Conservation (phyloP, 495 filamentous ascomycete species). For the Aspergillus bridgeri region DNA sequence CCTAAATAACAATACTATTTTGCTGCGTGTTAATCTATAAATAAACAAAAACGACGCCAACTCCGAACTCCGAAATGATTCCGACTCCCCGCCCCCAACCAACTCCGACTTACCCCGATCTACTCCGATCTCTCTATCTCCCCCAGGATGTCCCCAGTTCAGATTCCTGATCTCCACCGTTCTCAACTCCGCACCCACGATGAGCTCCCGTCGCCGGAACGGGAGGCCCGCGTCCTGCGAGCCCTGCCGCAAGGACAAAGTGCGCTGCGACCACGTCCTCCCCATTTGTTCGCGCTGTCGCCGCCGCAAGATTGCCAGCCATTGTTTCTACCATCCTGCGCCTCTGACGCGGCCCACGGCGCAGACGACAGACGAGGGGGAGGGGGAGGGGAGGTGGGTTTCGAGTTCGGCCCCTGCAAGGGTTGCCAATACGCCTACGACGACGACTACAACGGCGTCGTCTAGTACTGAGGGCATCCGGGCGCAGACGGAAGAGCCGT, state of each 20-base stretch:
- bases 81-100: no score
- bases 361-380: not conserved
- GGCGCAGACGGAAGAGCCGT: not conserved
- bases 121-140: not conserved
- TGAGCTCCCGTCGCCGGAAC: slow-evolving; percentile 37
- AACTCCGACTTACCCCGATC: not conserved
- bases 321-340: slow-evolving; percentile 40
- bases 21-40: no score
- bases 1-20: no score
- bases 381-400: no score
- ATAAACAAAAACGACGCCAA: no score
- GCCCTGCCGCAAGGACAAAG: slow-evolving; percentile 46
- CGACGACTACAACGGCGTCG: not conserved
- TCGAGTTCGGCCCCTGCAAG: not conserved
- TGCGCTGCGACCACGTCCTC: slow-evolving; percentile 43
- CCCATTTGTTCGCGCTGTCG: slow-evolving; percentile 30
- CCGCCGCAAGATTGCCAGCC: slow-evolving; percentile 20
- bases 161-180: not conserved
- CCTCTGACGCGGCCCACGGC: slow-evolving; percentile 26
- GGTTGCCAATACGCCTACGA: not conserved
- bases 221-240: slow-evolving; percentile 46
- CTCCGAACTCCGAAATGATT: not conserved
- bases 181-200: not conserved
- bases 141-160: not conserved
- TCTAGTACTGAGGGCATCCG: not conserved